A percentile compares a stretch with the other conserved stretches of the same genome.
phyloP scores from a whole-genome alignment of 2,329 filamentous ascomycete genomes.

The Arthrinium phaeospermum region DNA sequence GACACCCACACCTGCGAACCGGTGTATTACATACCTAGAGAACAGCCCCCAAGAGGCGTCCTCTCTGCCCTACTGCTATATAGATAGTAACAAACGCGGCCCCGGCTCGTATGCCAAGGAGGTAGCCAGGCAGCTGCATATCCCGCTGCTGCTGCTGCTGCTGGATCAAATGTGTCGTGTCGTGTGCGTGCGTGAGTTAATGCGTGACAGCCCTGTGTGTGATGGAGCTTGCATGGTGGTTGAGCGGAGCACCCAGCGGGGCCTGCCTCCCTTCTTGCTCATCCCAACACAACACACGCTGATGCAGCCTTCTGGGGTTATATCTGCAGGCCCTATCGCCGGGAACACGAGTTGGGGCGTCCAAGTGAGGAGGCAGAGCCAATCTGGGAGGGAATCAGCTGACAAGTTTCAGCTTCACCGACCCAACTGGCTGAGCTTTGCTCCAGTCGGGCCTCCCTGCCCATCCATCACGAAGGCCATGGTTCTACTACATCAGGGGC shows the following conservation, averaged over 20 bases:
- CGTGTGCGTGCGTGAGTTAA: neutral
- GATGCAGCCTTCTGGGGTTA: neutral
- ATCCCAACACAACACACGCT: neutral
- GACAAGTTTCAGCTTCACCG: neutral
- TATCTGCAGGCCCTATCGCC: neutral
- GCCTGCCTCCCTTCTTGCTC: neutral
- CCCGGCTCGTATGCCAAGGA: neutral
- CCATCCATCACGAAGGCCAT: neutral
- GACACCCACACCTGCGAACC: constrained; percentile 1
- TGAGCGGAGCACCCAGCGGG: neutral
- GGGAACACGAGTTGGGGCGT: neutral
- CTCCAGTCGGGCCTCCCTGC: neutral
- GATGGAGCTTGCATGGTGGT: neutral
- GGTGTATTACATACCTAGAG: neutral
- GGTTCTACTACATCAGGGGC: neutral
- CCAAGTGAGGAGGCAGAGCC: neutral
- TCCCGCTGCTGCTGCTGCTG: neutral
- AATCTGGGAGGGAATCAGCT: neutral
- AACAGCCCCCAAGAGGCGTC: neutral
- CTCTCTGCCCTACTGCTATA: neutral
- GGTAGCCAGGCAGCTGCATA: neutral
- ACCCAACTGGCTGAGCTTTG: neutral
- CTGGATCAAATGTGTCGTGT: neutral
- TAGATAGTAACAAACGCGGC: neutral
- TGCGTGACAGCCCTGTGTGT: neutral